Evolutionary conservation across 2,329 filamentous ascomycete genomes (phyloP).

Genomic region (Colletotrichum lindemuthianum): DNA sequence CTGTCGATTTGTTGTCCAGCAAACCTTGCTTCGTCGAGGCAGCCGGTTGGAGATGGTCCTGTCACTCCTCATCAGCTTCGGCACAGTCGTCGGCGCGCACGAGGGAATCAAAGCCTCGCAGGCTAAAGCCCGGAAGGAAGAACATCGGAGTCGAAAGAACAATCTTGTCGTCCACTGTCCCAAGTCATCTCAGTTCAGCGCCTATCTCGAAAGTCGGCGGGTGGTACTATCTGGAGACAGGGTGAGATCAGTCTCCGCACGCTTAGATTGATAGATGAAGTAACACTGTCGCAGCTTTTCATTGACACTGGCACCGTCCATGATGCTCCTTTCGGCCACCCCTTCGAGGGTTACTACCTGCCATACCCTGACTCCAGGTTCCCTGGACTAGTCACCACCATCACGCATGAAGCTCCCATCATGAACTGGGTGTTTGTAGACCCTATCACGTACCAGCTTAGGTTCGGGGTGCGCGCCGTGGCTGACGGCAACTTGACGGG

Average conservation of each 20-base stretch:
- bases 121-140: conserved; percentile 55
- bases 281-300: conserved; percentile 49
- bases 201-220: conserved; percentile 54
- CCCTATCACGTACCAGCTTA: conserved; percentile 55
- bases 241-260: conserved; percentile 37
- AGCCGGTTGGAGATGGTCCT: conserved; percentile 38
- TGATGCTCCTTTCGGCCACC: conserved; percentile 53
- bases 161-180: conserved; percentile 58
- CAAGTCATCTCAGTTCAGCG: conserved; percentile 56
- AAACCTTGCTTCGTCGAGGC: conserved; percentile 1
- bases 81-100: conserved; percentile 55
- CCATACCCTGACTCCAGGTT: conserved; percentile 63
- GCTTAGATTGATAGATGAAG: neutral
- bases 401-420: conserved; percentile 58
- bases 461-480: conserved; percentile 55
- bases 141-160: conserved; percentile 58
- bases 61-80: conserved; percentile 51
- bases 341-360: conserved; percentile 67
- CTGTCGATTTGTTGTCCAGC: neutral
- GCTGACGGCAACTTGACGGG: conserved; percentile 57
- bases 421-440: conserved; percentile 63
- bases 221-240: conserved; percentile 57
- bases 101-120: conserved; percentile 59
- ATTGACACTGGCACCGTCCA: conserved; percentile 53
- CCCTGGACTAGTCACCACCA: conserved; percentile 59